Evolutionary conservation across 2,329 filamentous ascomycete genomes (phyloP).

Genomic region (Myriosclerotinia duriaeana): DNA sequence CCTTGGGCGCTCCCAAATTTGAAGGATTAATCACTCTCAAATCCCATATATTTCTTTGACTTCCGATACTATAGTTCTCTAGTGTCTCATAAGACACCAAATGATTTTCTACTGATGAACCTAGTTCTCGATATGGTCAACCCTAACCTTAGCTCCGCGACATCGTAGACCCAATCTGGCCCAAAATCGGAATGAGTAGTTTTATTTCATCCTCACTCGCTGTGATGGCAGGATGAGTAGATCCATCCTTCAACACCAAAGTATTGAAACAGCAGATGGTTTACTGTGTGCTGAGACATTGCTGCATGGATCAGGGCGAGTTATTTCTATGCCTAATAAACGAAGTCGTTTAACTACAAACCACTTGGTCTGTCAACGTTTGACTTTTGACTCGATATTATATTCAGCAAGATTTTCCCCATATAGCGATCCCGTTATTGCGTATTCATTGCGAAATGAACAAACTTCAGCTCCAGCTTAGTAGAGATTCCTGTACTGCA

Average conservation of each 20-base stretch:
- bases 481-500: neutral
- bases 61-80: neutral
- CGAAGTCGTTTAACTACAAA: neutral
- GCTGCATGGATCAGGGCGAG: too few species aligned
- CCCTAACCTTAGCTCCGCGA: neutral
- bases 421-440: too few species aligned
- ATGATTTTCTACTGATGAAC: neutral
- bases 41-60: neutral
- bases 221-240: neutral
- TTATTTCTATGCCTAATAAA: neutral
- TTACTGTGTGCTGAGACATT: neutral
- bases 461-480: too few species aligned
- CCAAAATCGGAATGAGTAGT: neutral
- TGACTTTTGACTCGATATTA: too few species aligned
- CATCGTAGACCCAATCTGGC: too few species aligned
- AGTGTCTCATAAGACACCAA: neutral
- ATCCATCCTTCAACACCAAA: neutral
- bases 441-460: too few species aligned
- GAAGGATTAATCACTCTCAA: neutral
- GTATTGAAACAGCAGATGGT: accelerated
- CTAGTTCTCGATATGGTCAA: neutral
- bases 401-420: too few species aligned
- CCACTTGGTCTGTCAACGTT: too few species aligned
- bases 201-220: neutral
- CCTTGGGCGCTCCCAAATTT: neutral